A percentile compares a stretch with the other conserved stretches of the same genome.
phyloP scores from a whole-genome alignment of 345 rosid genomes.

The Schrenkiella parvula region DNA sequence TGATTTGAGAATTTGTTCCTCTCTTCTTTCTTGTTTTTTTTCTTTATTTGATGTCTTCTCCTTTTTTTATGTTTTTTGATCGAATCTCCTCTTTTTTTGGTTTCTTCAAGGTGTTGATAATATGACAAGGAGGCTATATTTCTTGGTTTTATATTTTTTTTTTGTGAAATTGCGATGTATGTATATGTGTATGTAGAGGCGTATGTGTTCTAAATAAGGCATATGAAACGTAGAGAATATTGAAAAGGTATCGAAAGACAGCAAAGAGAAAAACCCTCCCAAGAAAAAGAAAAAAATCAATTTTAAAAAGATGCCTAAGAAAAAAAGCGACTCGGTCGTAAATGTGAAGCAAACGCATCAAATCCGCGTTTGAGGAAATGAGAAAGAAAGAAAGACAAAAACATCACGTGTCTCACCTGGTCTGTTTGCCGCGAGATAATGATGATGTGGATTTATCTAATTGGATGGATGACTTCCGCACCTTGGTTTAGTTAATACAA shows the following conservation, averaged over 20 bases:
- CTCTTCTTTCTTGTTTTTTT: neutral
- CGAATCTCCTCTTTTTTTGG: neutral
- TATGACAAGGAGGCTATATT: neutral
- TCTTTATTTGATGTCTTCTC: neutral
- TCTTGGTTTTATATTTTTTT: neutral
- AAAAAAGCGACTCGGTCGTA: conserved; percentile 24
- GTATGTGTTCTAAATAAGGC: conserved; percentile 27
- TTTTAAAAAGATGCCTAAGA: neutral
- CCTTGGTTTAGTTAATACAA: neutral
- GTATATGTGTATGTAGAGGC: conserved; percentile 8
- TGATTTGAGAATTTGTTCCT: neutral
- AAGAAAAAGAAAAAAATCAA: neutral
- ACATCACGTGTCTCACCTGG: conserved; percentile 7
- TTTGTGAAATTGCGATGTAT: neutral
- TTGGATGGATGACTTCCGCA: neutral
- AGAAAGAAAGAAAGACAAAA: neutral
- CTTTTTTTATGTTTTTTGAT: neutral
- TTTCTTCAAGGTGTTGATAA: neutral
- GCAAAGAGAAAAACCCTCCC: conserved; percentile 9
- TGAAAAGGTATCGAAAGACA: conserved; percentile 24
- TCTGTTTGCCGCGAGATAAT: conserved; percentile 2
- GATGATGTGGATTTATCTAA: conserved; percentile 10
- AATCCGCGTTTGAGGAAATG: conserved; percentile 18
- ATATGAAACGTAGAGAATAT: conserved; percentile 28
- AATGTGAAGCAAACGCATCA: conserved; percentile 10